Conservation (phyloP, 2,329 filamentous ascomycete species). For the Elsinoe australis region DNA sequence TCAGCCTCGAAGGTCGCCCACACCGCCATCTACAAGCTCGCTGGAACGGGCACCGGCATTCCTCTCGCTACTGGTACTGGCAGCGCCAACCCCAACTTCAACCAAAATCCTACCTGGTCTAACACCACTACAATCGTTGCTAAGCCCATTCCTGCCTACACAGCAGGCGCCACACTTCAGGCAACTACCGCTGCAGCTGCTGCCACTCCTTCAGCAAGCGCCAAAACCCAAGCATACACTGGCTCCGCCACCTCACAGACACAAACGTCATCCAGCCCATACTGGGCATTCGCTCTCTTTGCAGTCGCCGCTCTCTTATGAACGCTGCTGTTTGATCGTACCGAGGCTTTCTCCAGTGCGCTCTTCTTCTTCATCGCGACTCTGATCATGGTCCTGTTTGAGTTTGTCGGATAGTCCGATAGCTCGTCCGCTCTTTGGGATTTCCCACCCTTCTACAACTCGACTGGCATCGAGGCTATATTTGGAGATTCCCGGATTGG, state of each 20-base stretch:
- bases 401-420: constrained; percentile 10
- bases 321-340: constrained; percentile 6
- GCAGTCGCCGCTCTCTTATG: constrained; percentile 12
- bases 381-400: constrained; percentile 9
- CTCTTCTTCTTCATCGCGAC: constrained; percentile 15
- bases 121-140: constrained; percentile 12
- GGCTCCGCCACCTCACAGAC: constrained; percentile 8
- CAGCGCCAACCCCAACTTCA: not conserved
- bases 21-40: not conserved
- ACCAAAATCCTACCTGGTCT: constrained; percentile 10
- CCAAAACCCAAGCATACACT: constrained; percentile 5
- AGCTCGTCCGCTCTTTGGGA: not conserved
- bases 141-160: constrained; percentile 7
- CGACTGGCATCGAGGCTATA: not conserved
- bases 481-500: not conserved
- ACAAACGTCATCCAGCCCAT: constrained; percentile 10
- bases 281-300: constrained; percentile 10
- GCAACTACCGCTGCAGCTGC: not conserved
- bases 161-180: constrained; percentile 3
- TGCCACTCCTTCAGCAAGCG: not conserved
- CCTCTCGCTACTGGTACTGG: constrained; percentile 7
- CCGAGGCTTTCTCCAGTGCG: constrained; percentile 5
- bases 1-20: constrained; percentile 5
- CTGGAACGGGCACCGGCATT: not conserved
- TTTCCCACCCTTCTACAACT: not conserved